Evolutionary conservation across 2,329 filamentous ascomycete genomes (phyloP), one percentile per base, ranked within the genome.

Genomic region (Graphilbum sp.): DNA sequence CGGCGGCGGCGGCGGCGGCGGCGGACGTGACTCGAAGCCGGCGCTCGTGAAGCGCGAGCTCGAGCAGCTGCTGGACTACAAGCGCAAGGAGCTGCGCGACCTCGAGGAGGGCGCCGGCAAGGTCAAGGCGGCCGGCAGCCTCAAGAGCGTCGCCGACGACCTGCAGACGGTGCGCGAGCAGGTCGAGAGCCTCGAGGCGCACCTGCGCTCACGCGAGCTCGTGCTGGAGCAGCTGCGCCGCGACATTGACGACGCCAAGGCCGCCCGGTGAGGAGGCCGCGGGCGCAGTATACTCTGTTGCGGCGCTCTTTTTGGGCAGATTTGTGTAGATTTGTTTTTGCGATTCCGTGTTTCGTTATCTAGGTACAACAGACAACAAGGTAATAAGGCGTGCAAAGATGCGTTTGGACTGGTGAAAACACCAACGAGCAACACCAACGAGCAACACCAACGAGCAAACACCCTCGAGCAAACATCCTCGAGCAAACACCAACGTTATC

Each of bases 41-140:
- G 84, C 86, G 29, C 67, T 98, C 31, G 84, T 96, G 40, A 96
- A 95, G 69, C 70, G 87, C 45, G 90, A 98, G 61, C 65, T 95
- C 34, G 85, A 96, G 58, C 84, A 94, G 62, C 60, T 98, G 57
- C 66, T 98, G 32, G 90, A 98, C 53, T 96, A 93, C 58, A 98
- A 98, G 72, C 68, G 84, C 55, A 75, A 75, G 52, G 79, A 78
- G 63, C 64, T 88, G 54, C 67, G 74, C 48, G 86, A 81, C 36
- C 52, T 86, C 57, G 79, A 90, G 58, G 71, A 75, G 45, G 82
- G 80, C 23, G 69, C 72, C 39, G 76, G 72, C 45, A 78, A 69
- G 61, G 74, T 64, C 37, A 75, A 76, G 51, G 72, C 70, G 8
- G 86, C 84, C 0, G 73, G 78, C 45, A 72, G 71, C 43, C 56